A percentile compares a stretch with the other conserved stretches of the same genome.
Evolutionary conservation across 2,329 filamentous ascomycete species (phyloP).

Genomic region (Beauveria rudraprayagi): DNA sequence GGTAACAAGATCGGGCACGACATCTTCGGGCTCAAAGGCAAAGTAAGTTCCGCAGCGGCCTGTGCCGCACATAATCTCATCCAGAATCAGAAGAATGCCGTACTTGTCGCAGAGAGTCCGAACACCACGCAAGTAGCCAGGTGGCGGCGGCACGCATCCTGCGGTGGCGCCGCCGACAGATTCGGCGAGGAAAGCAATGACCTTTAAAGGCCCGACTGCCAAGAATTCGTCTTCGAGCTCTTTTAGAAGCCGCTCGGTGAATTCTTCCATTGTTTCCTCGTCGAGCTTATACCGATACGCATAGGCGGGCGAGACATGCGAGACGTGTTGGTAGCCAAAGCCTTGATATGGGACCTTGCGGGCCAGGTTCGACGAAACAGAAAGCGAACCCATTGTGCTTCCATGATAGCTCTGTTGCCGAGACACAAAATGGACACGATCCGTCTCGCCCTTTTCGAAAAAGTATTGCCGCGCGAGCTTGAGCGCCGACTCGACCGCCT

Average conservation of each 20-base stretch:
- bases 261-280: conserved; percentile 31
- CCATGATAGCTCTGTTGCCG: conserved; percentile 41
- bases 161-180: conserved; percentile 40
- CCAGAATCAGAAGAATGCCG: conserved; percentile 46
- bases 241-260: conserved; percentile 29
- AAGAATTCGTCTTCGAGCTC: conserved; percentile 42
- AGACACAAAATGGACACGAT: conserved; percentile 34
- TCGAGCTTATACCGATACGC: conserved; percentile 17
- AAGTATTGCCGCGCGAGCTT: conserved; percentile 43
- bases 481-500: conserved; percentile 37
- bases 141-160: conserved; percentile 42
- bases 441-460: conserved; percentile 28
- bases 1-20: conserved; percentile 46
- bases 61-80: conserved; percentile 62
- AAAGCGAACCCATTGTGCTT: conserved; percentile 39
- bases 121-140: conserved; percentile 48
- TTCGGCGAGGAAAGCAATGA: conserved; percentile 43
- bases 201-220: conserved; percentile 35
- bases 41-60: conserved; percentile 49
- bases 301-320: conserved; percentile 20
- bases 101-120: conserved; percentile 46
- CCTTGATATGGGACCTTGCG: conserved; percentile 21
- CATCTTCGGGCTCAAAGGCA: conserved; percentile 26
- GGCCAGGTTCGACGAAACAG: conserved; percentile 24
- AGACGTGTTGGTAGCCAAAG: conserved; percentile 19